phyloP scores from a whole-genome alignment of 768 basidiomycete genomes.

The Termitomyces titanicus region DNA sequence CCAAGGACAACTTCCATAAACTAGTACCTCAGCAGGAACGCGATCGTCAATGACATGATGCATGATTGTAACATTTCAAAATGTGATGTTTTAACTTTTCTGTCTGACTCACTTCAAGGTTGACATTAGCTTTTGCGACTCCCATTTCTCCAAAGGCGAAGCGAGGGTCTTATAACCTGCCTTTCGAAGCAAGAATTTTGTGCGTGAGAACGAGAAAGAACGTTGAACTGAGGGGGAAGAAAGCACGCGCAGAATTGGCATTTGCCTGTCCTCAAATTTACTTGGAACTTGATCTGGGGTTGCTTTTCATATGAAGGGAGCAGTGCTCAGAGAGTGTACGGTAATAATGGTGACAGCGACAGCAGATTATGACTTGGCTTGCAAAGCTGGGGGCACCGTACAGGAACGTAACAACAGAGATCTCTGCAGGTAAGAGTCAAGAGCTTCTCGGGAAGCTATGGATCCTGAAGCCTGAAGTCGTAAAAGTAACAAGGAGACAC shows the following conservation, averaged over 20 bases:
- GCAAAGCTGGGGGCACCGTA: slow-evolving; percentile 73
- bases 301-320: slow-evolving; percentile 32
- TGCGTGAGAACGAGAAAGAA: slow-evolving; percentile 59
- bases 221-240: slow-evolving; percentile 70
- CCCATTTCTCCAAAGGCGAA: slow-evolving; percentile 39
- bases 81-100: too few species aligned
- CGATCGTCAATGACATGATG: too few species aligned
- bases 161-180: slow-evolving; percentile 51
- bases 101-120: too few species aligned
- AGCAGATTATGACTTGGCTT: slow-evolving; percentile 83
- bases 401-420: slow-evolving; percentile 77
- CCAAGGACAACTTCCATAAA: too few species aligned
- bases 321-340: slow-evolving; percentile 68
- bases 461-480: slow-evolving; percentile 62
- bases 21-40: too few species aligned
- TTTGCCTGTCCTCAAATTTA: slow-evolving; percentile 42
- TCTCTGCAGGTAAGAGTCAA: slow-evolving; percentile 74
- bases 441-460: slow-evolving; percentile 53
- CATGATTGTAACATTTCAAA: too few species aligned
- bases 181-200: slow-evolving; percentile 52
- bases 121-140: too few species aligned
- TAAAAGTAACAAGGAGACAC: slow-evolving; percentile 62
- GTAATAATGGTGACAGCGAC: slow-evolving; percentile 80
- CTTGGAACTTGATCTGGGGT: not conserved
- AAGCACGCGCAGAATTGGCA: slow-evolving; percentile 66